These are phyloP conservation scores for Maudiozyma saulgeensis DNA, from an alignment of 805 yeast genomes.

Conservation along the genomic window DNA sequence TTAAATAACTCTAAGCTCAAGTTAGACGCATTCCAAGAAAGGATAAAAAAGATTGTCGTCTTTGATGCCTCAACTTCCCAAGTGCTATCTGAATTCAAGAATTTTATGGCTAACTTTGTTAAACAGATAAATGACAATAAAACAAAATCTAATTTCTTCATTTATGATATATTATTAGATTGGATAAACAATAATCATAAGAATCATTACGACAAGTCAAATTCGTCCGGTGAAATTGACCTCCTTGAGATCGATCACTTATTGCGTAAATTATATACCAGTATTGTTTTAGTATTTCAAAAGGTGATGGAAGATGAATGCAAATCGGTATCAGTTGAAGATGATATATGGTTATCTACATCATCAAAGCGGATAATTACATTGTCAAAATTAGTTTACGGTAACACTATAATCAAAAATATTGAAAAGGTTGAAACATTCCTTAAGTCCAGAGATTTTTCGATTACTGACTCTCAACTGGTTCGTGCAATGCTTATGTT, in stretches of 20 bases:
- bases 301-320: constrained; percentile 35
- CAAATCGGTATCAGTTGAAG: constrained; percentile 34
- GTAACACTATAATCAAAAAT: constrained; percentile 29
- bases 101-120: constrained; percentile 19
- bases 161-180: constrained; percentile 37
- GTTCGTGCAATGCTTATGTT: constrained; percentile 43
- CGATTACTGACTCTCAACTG: constrained; percentile 29
- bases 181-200: constrained; percentile 34
- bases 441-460: constrained; percentile 32
- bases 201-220: background rate
- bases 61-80: constrained; percentile 10
- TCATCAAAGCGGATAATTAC: constrained; percentile 38
- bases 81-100: constrained; percentile 20
- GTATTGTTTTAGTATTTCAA: constrained; percentile 63
- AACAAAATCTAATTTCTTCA: constrained; percentile 33
- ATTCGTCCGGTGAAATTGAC: background rate
- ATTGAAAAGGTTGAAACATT: constrained; percentile 30
- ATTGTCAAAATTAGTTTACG: constrained; percentile 37
- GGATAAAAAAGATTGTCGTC: constrained; percentile 9
- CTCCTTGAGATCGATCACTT: constrained; percentile 33
- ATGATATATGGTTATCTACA: constrained; percentile 58
- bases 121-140: constrained; percentile 31
- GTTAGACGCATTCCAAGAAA: constrained; percentile 8
- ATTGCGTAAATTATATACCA: constrained; percentile 44
- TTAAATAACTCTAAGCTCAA: constrained; percentile 11